These are phyloP conservation scores for Cryptosporidium tyzzeri DNA, from an alignment of 169 alveolate genomes.

Conservation along the genomic window DNA sequence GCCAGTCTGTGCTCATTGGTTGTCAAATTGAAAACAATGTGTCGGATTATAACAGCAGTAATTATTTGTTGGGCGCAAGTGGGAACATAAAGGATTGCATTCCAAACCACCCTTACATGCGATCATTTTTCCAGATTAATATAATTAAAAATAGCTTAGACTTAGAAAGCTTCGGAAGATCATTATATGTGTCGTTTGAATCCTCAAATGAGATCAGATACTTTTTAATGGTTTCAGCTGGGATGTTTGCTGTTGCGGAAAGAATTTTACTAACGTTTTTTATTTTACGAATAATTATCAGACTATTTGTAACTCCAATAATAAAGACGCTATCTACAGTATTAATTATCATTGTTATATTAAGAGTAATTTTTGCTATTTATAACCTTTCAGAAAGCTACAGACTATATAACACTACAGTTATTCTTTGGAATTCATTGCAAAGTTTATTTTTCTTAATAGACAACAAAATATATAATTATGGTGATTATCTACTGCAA, in stretches of 20 bases:
- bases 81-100: conserved; percentile 25
- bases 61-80: neutral
- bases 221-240: conserved; percentile 57
- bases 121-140: conserved; percentile 45
- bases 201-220: conserved; percentile 31
- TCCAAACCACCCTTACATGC: conserved; percentile 61
- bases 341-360: conserved; percentile 4
- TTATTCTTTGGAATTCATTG: neutral
- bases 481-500: conserved; percentile 36
- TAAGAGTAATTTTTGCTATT: conserved; percentile 34
- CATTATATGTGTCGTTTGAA: conserved; percentile 40
- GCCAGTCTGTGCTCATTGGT: conserved; percentile 44
- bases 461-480: conserved; percentile 38
- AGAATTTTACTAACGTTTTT: conserved; percentile 30
- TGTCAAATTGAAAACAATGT: conserved; percentile 40
- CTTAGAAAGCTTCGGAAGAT: conserved; percentile 47
- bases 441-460: conserved; percentile 15
- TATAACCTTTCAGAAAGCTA: conserved; percentile 30
- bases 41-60: neutral
- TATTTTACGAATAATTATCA: neutral
- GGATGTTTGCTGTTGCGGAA: conserved; percentile 76
- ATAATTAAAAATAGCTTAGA: conserved; percentile 30
- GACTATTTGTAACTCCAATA: conserved; percentile 48
- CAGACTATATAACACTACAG: neutral
- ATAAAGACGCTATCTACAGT: conserved; percentile 11